Percentiles rank a stretch among this genome's conserved stretches.
phyloP scores from a whole-genome alignment of 768 basidiomycete species.

The Russula sp. region DNA sequence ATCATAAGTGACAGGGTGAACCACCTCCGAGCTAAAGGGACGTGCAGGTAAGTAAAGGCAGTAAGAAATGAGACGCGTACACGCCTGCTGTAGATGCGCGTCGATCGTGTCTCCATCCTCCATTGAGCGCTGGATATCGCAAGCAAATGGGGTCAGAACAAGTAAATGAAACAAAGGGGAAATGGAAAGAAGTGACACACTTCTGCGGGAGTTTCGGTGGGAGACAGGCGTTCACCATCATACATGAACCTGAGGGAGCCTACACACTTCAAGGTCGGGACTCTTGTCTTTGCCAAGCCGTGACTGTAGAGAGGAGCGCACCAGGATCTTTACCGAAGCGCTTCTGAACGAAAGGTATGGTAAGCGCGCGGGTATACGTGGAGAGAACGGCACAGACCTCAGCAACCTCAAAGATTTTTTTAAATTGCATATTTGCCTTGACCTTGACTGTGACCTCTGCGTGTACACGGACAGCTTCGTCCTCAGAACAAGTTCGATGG shows the following conservation, averaged over 20 bases:
- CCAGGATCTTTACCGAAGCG: slow-evolving; percentile 20
- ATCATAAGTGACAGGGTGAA: not conserved
- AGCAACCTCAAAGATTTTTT: slow-evolving; percentile 20
- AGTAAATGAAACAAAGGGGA: not conserved
- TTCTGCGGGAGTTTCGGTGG: slow-evolving; percentile 17
- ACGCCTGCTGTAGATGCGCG: slow-evolving; percentile 18
- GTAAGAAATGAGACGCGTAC: not conserved
- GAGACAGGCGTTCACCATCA: slow-evolving; percentile 17
- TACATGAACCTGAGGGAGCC: slow-evolving; percentile 19
- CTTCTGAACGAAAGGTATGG: not conserved
- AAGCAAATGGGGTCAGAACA: not conserved
- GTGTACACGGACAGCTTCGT: not conserved
- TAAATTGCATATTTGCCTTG: slow-evolving; percentile 21
- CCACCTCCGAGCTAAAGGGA: slow-evolving; percentile 9
- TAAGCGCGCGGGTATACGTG: not conserved
- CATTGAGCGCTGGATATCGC: slow-evolving; percentile 8
- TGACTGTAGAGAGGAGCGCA: slow-evolving; percentile 8
- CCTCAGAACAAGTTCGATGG: not conserved
- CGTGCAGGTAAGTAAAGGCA: not conserved
- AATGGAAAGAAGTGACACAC: not conserved
- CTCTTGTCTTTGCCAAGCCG: not conserved
- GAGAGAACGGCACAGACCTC: slow-evolving; percentile 6
- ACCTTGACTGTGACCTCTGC: slow-evolving; percentile 18
- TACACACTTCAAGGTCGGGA: not conserved
- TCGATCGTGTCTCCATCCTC: slow-evolving; percentile 21